A percentile compares a stretch with the other conserved stretches of the same genome.
These are phyloP conservation scores for Metroxylon sagu DNA, from an alignment of 176 grass and related monocot species.

Conservation along the genomic window DNA sequence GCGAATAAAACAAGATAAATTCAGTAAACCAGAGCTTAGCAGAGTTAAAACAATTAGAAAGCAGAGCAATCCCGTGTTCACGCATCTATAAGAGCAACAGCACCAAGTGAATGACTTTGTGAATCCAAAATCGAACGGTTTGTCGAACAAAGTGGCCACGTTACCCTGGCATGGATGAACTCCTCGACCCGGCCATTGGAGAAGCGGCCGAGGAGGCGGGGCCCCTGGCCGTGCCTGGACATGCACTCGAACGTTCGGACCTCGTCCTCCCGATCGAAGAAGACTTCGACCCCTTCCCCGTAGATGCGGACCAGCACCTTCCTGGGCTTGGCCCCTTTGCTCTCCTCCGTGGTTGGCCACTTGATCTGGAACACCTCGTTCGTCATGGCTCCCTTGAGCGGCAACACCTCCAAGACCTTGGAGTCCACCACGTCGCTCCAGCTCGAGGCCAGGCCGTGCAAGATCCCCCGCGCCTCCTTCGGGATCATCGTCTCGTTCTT, in stretches of 20 bases:
- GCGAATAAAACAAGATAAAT: no score
- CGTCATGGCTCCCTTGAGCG: slow-evolving; percentile 92
- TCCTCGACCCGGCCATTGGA: slow-evolving; percentile 92
- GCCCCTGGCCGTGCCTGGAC: slow-evolving; percentile 85
- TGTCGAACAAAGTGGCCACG: no score
- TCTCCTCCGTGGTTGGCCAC: slow-evolving; percentile 52
- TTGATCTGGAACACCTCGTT: slow-evolving; percentile 92
- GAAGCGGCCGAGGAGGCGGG: slow-evolving; percentile 77
- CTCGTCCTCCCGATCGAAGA: slow-evolving; percentile 92
- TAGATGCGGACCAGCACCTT: slow-evolving; percentile 86
- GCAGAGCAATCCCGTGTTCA: not conserved
- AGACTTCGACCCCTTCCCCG: slow-evolving; percentile 78
- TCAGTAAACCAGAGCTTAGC: no score
- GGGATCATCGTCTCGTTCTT: slow-evolving; percentile 46
- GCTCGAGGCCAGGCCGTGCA: slow-evolving; percentile 52
- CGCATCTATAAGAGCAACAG: no score
- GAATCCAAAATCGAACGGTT: no score
- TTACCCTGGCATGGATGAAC: slow-evolving; percentile 95
- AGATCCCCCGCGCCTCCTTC: slow-evolving; percentile 67
- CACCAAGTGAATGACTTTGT: no score
- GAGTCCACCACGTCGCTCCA: slow-evolving; percentile 73
- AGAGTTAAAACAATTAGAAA: not conserved
- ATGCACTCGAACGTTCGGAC: slow-evolving; percentile 95
- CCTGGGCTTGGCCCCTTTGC: not conserved
- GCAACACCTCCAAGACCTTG: slow-evolving; percentile 60